Base-by-base conservation (phyloP, 1,284 basidiomycete genomes). In the Agaricales sp. region DNA sequence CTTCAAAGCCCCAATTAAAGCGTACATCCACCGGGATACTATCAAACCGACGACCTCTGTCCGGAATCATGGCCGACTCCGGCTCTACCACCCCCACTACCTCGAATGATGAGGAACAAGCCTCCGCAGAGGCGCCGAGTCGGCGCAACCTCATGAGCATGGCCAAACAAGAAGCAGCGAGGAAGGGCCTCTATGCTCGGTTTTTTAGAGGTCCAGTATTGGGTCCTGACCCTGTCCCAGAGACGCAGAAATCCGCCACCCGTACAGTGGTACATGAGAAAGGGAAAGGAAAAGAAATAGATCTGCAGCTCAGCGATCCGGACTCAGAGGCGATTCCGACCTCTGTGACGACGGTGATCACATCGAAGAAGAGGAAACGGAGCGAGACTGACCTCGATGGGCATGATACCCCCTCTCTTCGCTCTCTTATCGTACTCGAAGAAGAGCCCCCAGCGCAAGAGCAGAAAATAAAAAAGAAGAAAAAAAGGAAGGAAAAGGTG, bases 121-220 rank as follows among this genome's bases (percentile, higher is more conserved):
- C 69, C 22, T 71, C 68, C 43, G 60, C 76, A 19, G 6, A 6
- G 14, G 26, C 6, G 14, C 14, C 26, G 14, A 30, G 26, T 30
- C 26, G 6, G 14, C 26, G 6, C 26, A 80, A 70, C 53, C 67
- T 91, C 11, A 64, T 89, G 48, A 74, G 80, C 0, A 63, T 70
- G 1, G 83, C 86, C 3, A 90, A 91, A 63, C 73, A 82, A 48
- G 87, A 92, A 57, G 78, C 86, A 13, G 92, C 91, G 0, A 76
- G 75, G 51, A 70, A 77, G 22, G 74, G 73, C 24, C 71, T 95
- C 1, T 95, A 95, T 62, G 75, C 87, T 1, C 73, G 74, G 48
- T 95, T 95, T 63, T 84, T 87, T 58, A 76, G 84, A 19, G 91
- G 91, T 0, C 74, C 86, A 26, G 65, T 83, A 35, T 61, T 84